Base-by-base conservation (phyloP, 1,284 basidiomycete species). In the Chalciporus sp. region DNA sequence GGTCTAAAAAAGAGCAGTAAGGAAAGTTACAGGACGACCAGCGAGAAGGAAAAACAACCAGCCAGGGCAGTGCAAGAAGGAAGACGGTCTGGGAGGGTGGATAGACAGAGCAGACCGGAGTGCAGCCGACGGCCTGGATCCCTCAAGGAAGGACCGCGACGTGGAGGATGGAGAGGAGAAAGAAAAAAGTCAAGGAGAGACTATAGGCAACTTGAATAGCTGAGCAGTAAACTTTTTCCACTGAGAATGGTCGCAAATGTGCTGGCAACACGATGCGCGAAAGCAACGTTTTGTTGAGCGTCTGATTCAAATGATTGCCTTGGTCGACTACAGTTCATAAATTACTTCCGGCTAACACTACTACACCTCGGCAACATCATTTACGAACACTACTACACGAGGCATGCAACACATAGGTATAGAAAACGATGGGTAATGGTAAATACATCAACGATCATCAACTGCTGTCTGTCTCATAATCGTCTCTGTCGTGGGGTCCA, bases 391-490 rank as follows among this genome's bases (percentile, higher is more conserved):
- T 7, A 8, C 37, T 9, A 2, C 8, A 29, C 11, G 28, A 8
- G 4, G 28, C 35, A 37, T n/a, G 6, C 35, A 39, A 40, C 33
- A 23, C 6, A 23, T 23, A 35, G 39, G 39, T 40, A 40, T 40
- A 17, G 39, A 20, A 5, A 40, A 40, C n/a, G 8, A 17, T 10
- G 33, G 33, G 33, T 37, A 54, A 51, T n/a, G 2, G 37, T 1
- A 40, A 60, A 47, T 44, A 43, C 40, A 45, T 44, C 52, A 44
- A 28, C 23, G n/a, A n/a, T n/a, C n/a, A n/a, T 23, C 23, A 23
- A 23, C 23, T 8, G 40, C 46, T 67, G n/a, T 37, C 35, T 37
- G n/a, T 14, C 56, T 76, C 72, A 42, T 74, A 72, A 16, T 59
- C 67, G 20, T 73, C 75, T 42, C 61, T 61, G 37, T 56, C 62